Percentiles rank a stretch among this genome's conserved stretches.
These are phyloP conservation scores for Quercus tomentella DNA, from an alignment of 331 rosid genomes.

Conservation along the genomic window DNA sequence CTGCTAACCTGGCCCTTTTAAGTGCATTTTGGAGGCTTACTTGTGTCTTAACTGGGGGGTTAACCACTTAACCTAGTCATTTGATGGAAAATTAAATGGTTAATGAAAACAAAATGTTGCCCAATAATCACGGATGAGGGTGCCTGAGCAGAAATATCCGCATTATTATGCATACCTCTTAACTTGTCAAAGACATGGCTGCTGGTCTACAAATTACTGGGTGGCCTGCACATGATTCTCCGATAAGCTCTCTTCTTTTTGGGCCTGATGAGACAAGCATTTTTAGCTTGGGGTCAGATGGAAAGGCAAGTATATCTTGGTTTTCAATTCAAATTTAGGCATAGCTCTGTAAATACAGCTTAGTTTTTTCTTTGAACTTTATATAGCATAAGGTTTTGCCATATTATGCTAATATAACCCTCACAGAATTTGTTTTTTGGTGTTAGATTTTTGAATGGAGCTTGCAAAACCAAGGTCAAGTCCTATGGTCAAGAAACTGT, in stretches of 20 bases:
- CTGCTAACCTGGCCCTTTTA: background rate
- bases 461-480: conserved; percentile 94
- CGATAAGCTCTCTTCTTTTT: conserved; percentile 82
- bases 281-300: conserved; percentile 90
- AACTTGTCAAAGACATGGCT: conserved; percentile 80
- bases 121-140: background rate
- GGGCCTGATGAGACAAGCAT: conserved; percentile 98
- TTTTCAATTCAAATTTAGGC: conserved; percentile 4
- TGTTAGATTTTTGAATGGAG: conserved; percentile 95
- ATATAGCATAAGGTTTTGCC: conserved; percentile 3
- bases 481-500: conserved; percentile 86
- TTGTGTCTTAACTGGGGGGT: background rate
- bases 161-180: conserved; percentile 31
- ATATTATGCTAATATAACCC: background rate
- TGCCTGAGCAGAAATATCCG: background rate
- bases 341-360: background rate
- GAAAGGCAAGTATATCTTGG: conserved; percentile 57
- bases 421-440: conserved; percentile 12
- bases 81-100: background rate
- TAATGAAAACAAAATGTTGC: background rate
- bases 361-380: conserved; percentile 6
- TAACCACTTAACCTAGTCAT: background rate
- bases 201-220: conserved; percentile 96
- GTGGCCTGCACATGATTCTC: conserved; percentile 99
- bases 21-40: background rate